phyloP scores from a whole-genome alignment of 768 basidiomycete genomes.

The Leucosporidium yakuticum region DNA sequence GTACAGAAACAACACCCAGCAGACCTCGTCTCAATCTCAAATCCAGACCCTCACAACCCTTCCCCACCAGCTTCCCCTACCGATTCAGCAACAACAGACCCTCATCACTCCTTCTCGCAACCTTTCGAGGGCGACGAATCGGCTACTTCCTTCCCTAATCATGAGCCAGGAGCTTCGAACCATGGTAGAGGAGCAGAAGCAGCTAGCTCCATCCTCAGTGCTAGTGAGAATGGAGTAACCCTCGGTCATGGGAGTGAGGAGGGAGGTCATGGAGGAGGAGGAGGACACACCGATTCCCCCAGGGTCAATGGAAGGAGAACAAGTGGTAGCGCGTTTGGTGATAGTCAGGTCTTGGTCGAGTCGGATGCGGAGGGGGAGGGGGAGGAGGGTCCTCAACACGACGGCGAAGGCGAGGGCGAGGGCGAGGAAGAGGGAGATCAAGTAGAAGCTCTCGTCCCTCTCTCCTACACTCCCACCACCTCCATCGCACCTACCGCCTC shows the following conservation, averaged over 20 bases:
- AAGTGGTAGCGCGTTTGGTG: no score
- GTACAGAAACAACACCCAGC: constrained; percentile 25
- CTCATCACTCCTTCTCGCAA: constrained; percentile 6
- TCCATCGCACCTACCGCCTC: no score
- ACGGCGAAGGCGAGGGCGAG: no score
- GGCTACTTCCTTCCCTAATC: no score
- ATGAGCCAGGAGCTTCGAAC: constrained; percentile 1
- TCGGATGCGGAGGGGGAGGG: background rate
- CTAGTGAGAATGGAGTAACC: background rate
- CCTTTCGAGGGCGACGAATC: constrained; percentile 5
- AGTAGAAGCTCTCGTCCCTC: no score
- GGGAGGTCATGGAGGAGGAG: background rate
- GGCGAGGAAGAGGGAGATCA: no score
- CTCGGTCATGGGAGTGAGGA: constrained; percentile 1
- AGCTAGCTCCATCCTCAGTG: background rate
- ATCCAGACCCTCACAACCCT: constrained; percentile 20
- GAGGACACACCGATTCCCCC: background rate
- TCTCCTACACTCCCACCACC: no score
- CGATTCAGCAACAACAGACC: no score
- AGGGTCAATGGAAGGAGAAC: background rate
- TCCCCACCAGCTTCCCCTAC: background rate
- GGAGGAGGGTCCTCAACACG: no score
- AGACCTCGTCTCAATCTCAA: constrained; percentile 16
- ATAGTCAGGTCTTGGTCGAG: background rate
- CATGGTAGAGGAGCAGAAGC: background rate